These are phyloP conservation scores for Nemania diffusa DNA, from an alignment of 2,329 filamentous ascomycete genomes.

Conservation along the genomic window DNA sequence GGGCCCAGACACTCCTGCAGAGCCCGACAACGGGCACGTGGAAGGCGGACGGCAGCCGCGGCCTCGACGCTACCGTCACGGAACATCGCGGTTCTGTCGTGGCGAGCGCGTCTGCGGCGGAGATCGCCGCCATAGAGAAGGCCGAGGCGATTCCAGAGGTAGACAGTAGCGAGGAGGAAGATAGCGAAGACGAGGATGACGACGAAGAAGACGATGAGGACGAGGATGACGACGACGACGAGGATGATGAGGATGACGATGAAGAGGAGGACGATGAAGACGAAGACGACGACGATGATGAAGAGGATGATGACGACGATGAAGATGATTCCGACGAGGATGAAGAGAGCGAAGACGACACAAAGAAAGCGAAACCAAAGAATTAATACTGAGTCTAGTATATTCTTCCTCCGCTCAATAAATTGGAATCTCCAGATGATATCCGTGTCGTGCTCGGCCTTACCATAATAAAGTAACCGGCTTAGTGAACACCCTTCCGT, in stretches of 20 bases:
- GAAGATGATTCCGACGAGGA: constrained; percentile 43
- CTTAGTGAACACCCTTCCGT: neutral
- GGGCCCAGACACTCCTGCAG: too few species aligned
- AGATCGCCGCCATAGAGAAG: constrained; percentile 55
- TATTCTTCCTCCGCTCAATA: neutral
- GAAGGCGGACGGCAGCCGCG: constrained; percentile 49
- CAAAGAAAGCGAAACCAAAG: constrained; percentile 35
- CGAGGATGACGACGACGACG: constrained; percentile 42
- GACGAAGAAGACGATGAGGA: constrained; percentile 47
- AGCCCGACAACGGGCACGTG: constrained; percentile 56
- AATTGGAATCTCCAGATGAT: neutral
- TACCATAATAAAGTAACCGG: neutral
- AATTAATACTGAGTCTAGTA: constrained; percentile 41
- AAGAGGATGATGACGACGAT: constrained; percentile 46
- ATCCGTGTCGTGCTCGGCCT: neutral
- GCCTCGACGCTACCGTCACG: constrained; percentile 20
- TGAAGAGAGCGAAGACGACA: constrained; percentile 34
- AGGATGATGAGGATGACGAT: constrained; percentile 34
- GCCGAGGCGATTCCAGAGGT: constrained; percentile 55
- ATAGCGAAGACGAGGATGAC: constrained; percentile 45
- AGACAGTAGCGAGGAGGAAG: constrained; percentile 41
- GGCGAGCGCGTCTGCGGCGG: constrained; percentile 50
- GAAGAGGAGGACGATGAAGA: constrained; percentile 39
- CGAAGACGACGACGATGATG: constrained; percentile 43
- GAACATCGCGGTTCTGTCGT: constrained; percentile 49